These are phyloP conservation scores for Halophytophthora polymorphica DNA, from an alignment of 352 stramenopile genomes.

Conservation along the genomic window DNA sequence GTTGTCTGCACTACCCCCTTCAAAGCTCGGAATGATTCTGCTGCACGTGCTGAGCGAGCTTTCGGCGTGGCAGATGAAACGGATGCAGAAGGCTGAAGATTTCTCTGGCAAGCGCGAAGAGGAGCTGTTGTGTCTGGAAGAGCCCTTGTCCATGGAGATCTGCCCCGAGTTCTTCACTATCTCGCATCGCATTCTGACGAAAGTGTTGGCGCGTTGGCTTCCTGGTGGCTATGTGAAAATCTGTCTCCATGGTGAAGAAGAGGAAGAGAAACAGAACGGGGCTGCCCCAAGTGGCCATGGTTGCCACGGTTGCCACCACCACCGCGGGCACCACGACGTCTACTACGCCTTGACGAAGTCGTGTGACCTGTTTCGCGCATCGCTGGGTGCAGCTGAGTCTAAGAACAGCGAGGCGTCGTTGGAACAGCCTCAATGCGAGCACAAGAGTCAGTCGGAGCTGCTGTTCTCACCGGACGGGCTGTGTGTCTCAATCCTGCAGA, in stretches of 20 bases:
- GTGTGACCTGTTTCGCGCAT: constrained; percentile 13
- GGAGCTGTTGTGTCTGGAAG: constrained; percentile 71
- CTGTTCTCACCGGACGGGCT: constrained; percentile 58
- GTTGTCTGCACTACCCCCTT: no score
- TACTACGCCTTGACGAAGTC: constrained; percentile 25
- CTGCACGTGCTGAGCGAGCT: constrained; percentile 74
- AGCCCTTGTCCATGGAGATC: constrained; percentile 83
- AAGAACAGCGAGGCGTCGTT: constrained; percentile 1
- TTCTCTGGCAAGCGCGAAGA: constrained; percentile 66
- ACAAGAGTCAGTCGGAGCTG: constrained; percentile 13
- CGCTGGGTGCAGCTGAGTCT: neutral
- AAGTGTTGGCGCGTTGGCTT: constrained; percentile 62
- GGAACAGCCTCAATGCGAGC: constrained; percentile 3
- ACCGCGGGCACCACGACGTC: constrained; percentile 15
- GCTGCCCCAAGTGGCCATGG: constrained; percentile 2
- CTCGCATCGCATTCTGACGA: constrained; percentile 58
- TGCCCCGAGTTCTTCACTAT: constrained; percentile 70
- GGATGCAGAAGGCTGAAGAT: constrained; percentile 85
- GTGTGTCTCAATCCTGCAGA: constrained; percentile 70
- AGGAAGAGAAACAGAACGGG: constrained; percentile 21
- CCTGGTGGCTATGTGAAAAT: neutral
- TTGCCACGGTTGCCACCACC: no score
- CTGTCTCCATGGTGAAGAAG: constrained; percentile 8
- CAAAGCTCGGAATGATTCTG: constrained; percentile 75
- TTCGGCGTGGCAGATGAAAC: constrained; percentile 87